phyloP scores from a whole-genome alignment of 805 yeast genomes.

The Candida ponderosae region DNA sequence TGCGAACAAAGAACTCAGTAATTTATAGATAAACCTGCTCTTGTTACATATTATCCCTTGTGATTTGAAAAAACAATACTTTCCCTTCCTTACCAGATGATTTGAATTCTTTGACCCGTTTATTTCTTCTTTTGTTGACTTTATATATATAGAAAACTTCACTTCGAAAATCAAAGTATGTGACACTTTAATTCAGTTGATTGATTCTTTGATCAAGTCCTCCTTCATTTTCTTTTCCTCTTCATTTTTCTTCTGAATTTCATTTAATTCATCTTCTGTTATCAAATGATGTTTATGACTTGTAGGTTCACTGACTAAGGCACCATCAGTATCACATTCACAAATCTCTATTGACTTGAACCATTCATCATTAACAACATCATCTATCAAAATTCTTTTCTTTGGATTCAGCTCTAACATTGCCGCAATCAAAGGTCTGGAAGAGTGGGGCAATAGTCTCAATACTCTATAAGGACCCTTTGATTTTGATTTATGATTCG shows the following conservation, averaged over 20 bases:
- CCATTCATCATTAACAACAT: conserved; percentile 51
- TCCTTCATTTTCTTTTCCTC: conserved; percentile 21
- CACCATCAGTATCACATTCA: conserved; percentile 17
- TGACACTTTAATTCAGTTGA: too few relatives aligned
- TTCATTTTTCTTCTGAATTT: conserved; percentile 28
- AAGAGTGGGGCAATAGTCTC: conserved; percentile 59
- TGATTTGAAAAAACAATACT: too few relatives aligned
- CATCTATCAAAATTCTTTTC: conserved; percentile 51
- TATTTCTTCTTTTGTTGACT: too few relatives aligned
- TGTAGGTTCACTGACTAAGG: conserved; percentile 17
- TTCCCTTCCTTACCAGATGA: too few relatives aligned
- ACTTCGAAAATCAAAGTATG: too few relatives aligned
- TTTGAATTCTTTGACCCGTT: too few relatives aligned
- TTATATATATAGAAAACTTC: too few relatives aligned
- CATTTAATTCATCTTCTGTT: conserved; percentile 53
- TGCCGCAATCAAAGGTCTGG: conserved; percentile 49
- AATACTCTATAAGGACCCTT: conserved; percentile 70
- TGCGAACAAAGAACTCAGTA: too few relatives aligned
- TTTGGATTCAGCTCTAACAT: conserved; percentile 61
- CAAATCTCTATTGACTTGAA: conserved; percentile 50
- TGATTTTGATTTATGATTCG: conserved; percentile 30
- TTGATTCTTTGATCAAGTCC: background rate
- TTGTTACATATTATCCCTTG: too few relatives aligned
- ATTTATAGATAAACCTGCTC: too few relatives aligned
- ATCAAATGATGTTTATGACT: conserved; percentile 62